Percentiles rank a stretch among this genome's conserved stretches.
Conservation (phyloP, 2,329 filamentous ascomycete species). For the Alternaria triticimaculans region DNA sequence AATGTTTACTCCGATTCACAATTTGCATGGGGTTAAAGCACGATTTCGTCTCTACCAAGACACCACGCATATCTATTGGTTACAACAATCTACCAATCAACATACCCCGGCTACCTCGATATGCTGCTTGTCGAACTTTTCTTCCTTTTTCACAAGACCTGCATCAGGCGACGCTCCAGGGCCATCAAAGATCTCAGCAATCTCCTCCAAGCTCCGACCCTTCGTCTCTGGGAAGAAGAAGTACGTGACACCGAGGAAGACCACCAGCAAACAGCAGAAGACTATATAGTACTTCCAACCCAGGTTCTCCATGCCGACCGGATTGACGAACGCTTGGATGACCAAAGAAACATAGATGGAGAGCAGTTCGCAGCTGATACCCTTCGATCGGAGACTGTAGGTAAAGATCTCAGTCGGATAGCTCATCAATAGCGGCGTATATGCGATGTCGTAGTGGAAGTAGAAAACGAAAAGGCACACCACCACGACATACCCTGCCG, state of each 20-base stretch:
- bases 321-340: slow-evolving; percentile 66
- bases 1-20: not conserved
- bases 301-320: slow-evolving; percentile 38
- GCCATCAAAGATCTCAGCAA: slow-evolving; percentile 27
- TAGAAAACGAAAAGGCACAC: slow-evolving; percentile 59
- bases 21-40: not conserved
- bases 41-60: too few species aligned
- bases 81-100: not conserved
- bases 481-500: slow-evolving; percentile 53
- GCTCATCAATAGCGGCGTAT: slow-evolving; percentile 36
- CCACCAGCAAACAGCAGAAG: slow-evolving; percentile 33
- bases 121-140: not conserved
- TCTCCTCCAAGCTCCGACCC: slow-evolving; percentile 29
- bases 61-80: not conserved
- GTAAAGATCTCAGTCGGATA: slow-evolving; percentile 59
- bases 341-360: slow-evolving; percentile 63
- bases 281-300: slow-evolving; percentile 45
- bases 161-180: not conserved
- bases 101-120: not conserved
- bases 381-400: slow-evolving; percentile 56
- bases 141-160: not conserved
- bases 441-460: slow-evolving; percentile 1
- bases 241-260: slow-evolving; percentile 29
- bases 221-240: slow-evolving; percentile 35
- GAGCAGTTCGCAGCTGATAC: slow-evolving; percentile 52